phyloP scores from a whole-genome alignment of 805 yeast species.

The Candida gorgasii region DNA sequence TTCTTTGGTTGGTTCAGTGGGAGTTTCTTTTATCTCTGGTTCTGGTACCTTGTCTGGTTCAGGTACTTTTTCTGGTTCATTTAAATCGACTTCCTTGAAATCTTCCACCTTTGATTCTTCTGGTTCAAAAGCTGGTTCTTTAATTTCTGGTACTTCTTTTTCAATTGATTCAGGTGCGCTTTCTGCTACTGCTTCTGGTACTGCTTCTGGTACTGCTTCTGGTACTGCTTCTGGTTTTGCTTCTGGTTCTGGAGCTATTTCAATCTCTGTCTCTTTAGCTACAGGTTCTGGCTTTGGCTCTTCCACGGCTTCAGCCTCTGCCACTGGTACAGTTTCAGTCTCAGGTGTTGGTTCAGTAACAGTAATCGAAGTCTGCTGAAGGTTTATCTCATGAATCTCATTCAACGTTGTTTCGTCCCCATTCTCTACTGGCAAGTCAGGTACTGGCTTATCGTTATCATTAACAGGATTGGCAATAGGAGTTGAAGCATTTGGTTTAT shows the following conservation, averaged over 20 bases:
- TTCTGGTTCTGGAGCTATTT: too few species aligned
- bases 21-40: constrained; percentile 3
- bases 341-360: constrained; percentile 7
- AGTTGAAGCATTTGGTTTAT: constrained; percentile 13
- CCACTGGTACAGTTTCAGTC: constrained; percentile 11
- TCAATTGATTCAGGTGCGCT: constrained; percentile 3
- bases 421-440: constrained; percentile 9
- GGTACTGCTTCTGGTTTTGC: too few species aligned
- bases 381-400: constrained; percentile 8
- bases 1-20: constrained; percentile 9
- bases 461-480: constrained; percentile 10
- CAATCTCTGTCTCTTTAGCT: too few species aligned
- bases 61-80: neutral
- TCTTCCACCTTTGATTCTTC: constrained; percentile 15
- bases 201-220: constrained; percentile 6
- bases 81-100: constrained; percentile 11
- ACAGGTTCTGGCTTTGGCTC: constrained; percentile 7
- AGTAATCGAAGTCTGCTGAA: constrained; percentile 4
- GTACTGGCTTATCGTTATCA: constrained; percentile 12
- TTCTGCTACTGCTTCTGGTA: constrained; percentile 2
- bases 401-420: neutral
- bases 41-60: constrained; percentile 5
- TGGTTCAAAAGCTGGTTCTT: constrained; percentile 1
- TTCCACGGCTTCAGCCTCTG: too few species aligned
- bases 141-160: neutral